These are phyloP conservation scores for Pyrenochaeta sp. DNA, from an alignment of 2,329 filamentous ascomycete genomes.

Conservation along the genomic window DNA sequence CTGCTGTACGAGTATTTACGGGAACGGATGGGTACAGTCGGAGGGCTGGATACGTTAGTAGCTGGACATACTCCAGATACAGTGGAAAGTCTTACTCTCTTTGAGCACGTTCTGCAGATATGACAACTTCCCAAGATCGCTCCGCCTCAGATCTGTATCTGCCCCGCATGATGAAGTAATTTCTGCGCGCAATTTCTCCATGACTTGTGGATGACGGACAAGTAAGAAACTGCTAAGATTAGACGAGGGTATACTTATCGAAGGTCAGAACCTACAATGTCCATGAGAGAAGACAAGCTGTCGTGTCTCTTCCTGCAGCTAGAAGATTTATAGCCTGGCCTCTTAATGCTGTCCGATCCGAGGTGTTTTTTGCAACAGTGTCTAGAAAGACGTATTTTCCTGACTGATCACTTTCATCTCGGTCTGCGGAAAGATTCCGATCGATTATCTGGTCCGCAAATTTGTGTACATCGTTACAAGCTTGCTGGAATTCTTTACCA, in stretches of 20 bases:
- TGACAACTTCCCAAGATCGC: constrained; percentile 49
- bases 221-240: constrained; percentile 25
- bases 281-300: constrained; percentile 40
- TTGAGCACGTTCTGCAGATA: constrained; percentile 40
- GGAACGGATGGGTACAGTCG: constrained; percentile 40
- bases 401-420: constrained; percentile 21
- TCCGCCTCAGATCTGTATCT: constrained; percentile 54
- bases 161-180: constrained; percentile 23
- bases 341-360: constrained; percentile 49
- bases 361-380: constrained; percentile 45
- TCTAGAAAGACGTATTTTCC: constrained; percentile 51
- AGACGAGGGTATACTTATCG: neutral
- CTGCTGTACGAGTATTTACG: constrained; percentile 32
- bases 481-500: constrained; percentile 34
- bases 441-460: constrained; percentile 56
- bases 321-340: constrained; percentile 53
- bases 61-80: constrained; percentile 24
- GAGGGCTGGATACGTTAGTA: constrained; percentile 28
- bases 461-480: constrained; percentile 37
- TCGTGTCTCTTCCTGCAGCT: constrained; percentile 42
- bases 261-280: constrained; percentile 20
- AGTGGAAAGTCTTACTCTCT: constrained; percentile 47
- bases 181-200: constrained; percentile 47
- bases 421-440: constrained; percentile 50
- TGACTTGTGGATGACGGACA: constrained; percentile 45